A percentile compares a stretch with the other conserved stretches of the same genome.
Evolutionary conservation across 352 stramenopile genomes (phyloP).

Genomic region (Phytophthora fragariae): DNA sequence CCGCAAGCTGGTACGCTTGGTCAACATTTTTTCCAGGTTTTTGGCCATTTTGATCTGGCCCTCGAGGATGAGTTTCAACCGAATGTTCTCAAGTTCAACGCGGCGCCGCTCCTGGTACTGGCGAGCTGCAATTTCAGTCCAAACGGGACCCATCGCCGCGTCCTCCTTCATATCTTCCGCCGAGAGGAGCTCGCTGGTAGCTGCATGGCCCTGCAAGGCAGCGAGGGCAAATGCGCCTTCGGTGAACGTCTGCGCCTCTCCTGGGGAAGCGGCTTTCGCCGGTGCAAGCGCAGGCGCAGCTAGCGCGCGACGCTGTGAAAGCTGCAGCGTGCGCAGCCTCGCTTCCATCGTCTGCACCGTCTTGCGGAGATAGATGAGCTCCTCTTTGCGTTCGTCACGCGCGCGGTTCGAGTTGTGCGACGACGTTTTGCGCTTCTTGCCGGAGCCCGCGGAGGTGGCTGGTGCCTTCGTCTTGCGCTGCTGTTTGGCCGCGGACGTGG

Average conservation of each 20-base stretch:
- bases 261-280: slow-evolving; percentile 9
- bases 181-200: slow-evolving; percentile 22
- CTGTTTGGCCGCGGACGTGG: slow-evolving; percentile 23
- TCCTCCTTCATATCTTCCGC: slow-evolving; percentile 37
- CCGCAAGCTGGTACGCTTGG: slow-evolving; percentile 55
- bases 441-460: slow-evolving; percentile 4
- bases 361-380: slow-evolving; percentile 74
- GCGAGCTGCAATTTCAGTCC: slow-evolving; percentile 58
- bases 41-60: slow-evolving; percentile 64
- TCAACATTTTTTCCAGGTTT: slow-evolving; percentile 62
- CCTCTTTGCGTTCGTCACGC: slow-evolving; percentile 68
- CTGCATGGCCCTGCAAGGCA: slow-evolving; percentile 29
- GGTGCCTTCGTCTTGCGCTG: slow-evolving; percentile 37
- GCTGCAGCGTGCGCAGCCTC: slow-evolving; percentile 44
- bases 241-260: slow-evolving; percentile 33
- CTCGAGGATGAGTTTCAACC: slow-evolving; percentile 57
- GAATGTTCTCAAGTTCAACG: slow-evolving; percentile 67
- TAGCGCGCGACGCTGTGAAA: slow-evolving; percentile 41
- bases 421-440: slow-evolving; percentile 56
- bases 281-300: slow-evolving; percentile 27
- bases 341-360: slow-evolving; percentile 63
- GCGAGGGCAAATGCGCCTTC: slow-evolving; percentile 33
- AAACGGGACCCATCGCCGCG: slow-evolving; percentile 51
- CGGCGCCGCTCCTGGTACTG: slow-evolving; percentile 61
- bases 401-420: slow-evolving; percentile 65